Percentiles rank a stretch among this genome's conserved stretches.
Evolutionary conservation across 2,329 filamentous ascomycete genomes (phyloP).

Genomic region (Fusarium xyrophilum): DNA sequence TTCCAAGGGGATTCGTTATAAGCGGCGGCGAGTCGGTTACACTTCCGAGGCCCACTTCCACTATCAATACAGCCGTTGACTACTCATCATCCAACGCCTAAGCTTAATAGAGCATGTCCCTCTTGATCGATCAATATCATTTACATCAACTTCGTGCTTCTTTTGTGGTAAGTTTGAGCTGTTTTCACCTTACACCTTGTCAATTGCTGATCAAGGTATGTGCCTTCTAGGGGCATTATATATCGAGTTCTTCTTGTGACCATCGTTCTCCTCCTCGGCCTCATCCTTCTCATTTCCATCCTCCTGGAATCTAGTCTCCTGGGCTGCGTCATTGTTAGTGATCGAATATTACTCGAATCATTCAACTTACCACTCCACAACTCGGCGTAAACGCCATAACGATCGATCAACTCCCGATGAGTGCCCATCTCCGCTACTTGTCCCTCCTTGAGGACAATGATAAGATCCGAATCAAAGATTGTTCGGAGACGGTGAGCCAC

Average conservation of each 20-base stretch:
- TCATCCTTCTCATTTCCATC: slow-evolving; percentile 53
- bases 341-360: not conserved
- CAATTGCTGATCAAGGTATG: not conserved
- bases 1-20: not conserved
- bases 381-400: slow-evolving; percentile 81
- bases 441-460: slow-evolving; percentile 87
- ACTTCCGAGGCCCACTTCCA: rapidly evolving
- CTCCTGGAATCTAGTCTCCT: slow-evolving; percentile 65
- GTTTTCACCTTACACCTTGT: slow-evolving; percentile 19
- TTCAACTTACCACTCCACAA: slow-evolving; percentile 80
- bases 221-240: not conserved
- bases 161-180: not conserved
- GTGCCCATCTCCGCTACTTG: slow-evolving; percentile 88
- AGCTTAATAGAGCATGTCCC: not conserved
- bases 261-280: slow-evolving; percentile 37
- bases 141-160: not conserved
- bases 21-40: not conserved
- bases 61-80: too few relatives aligned
- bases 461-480: slow-evolving; percentile 91
- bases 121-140: not conserved
- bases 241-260: slow-evolving; percentile 14
- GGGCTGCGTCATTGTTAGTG: slow-evolving; percentile 52
- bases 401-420: slow-evolving; percentile 82
- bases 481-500: slow-evolving; percentile 91
- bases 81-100: not conserved